Percentiles rank a stretch among this genome's conserved stretches.
phyloP scores from a whole-genome alignment of 2,329 filamentous ascomycete genomes.

The Penicillium sp. region DNA sequence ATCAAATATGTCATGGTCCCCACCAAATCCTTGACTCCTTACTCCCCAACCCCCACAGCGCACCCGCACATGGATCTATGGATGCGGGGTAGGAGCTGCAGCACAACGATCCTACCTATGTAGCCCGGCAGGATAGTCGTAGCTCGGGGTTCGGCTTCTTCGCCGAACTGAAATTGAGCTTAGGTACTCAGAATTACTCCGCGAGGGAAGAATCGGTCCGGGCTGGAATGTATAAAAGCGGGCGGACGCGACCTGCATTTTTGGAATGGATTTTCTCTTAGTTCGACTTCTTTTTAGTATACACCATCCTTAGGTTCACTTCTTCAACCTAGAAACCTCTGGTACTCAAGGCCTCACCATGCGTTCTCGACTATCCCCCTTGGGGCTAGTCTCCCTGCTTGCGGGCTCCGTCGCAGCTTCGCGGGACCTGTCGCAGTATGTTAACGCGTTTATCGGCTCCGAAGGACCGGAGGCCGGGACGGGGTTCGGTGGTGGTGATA shows the following conservation, averaged over 20 bases:
- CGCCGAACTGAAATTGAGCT: not conserved
- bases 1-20: constrained; percentile 8
- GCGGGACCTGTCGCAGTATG: constrained; percentile 36
- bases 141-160: not conserved
- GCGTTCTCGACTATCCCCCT: not conserved
- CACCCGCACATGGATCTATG: not conserved
- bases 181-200: not conserved
- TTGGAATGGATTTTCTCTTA: not conserved
- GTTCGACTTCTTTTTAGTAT: not conserved
- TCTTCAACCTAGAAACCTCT: not conserved
- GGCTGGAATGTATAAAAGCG: constrained; percentile 11
- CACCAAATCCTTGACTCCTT: not conserved
- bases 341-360: not conserved
- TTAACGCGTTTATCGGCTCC: constrained; percentile 50
- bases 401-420: not conserved
- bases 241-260: not conserved
- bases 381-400: constrained; percentile 2
- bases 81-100: constrained; percentile 5
- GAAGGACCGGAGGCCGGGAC: constrained; percentile 45
- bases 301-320: not conserved
- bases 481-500: constrained; percentile 42
- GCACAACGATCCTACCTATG: not conserved
- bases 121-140: not conserved
- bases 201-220: not conserved
- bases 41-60: not conserved